These are phyloP conservation scores for Populus hybrid DNA, from an alignment of 441 rosid genomes.

Conservation along the genomic window DNA sequence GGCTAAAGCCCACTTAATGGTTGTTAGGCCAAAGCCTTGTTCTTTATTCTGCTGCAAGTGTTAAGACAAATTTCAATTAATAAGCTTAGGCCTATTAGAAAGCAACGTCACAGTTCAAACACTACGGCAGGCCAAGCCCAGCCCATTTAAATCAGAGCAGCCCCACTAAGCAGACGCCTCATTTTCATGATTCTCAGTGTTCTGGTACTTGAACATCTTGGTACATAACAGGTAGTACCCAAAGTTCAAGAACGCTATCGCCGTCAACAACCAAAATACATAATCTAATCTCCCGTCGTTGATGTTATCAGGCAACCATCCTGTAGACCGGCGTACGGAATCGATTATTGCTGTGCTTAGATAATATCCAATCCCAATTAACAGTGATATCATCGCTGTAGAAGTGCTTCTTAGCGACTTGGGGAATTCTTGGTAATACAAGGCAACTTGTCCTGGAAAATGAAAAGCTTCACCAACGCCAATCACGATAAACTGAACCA, in stretches of 20 bases:
- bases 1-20: too few relatives aligned
- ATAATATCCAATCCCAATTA: conserved; percentile 43
- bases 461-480: conserved; percentile 31
- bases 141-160: not conserved
- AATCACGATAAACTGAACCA: conserved; percentile 16
- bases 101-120: not conserved
- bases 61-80: too few relatives aligned
- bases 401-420: conserved; percentile 42
- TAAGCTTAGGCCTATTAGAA: not conserved
- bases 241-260: conserved; percentile 27
- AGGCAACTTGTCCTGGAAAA: conserved; percentile 49
- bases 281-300: conserved; percentile 34
- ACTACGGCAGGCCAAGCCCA: not conserved
- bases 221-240: conserved; percentile 30
- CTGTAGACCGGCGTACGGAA: conserved; percentile 11
- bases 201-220: conserved; percentile 15
- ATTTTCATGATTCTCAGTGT: not conserved
- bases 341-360: conserved; percentile 33
- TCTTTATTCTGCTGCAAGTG: not conserved
- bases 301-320: conserved; percentile 35
- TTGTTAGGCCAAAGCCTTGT: too few relatives aligned
- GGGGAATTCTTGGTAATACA: conserved; percentile 66
- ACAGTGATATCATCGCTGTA: conserved; percentile 47
- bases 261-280: conserved; percentile 28
- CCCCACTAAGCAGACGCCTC: not conserved